Evolutionary conservation across 1,139 yeast species (phyloP).

Genomic region (Nakaseomyces nivariensis): DNA sequence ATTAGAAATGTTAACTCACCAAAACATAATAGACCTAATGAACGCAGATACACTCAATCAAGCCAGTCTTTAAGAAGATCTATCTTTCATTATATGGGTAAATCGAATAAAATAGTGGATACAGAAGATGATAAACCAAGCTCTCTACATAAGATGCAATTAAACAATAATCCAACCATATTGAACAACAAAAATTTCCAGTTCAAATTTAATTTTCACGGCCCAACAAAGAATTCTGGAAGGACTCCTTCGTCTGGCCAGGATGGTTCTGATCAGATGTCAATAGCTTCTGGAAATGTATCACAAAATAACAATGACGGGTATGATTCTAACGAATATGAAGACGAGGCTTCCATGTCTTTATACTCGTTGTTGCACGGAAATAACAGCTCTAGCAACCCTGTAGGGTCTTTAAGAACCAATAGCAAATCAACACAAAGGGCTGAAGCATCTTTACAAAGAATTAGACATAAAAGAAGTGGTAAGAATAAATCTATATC

Average conservation of each 20-base stretch:
- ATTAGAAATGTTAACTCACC: background rate
- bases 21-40: background rate
- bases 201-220: conserved; percentile 26
- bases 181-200: conserved; percentile 24
- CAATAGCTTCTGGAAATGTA: background rate
- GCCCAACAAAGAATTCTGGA: background rate
- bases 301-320: conserved; percentile 7
- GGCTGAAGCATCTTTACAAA: conserved; percentile 55
- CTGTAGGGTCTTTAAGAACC: conserved; percentile 29
- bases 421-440: conserved; percentile 45
- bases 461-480: conserved; percentile 52
- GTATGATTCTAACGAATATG: conserved; percentile 14
- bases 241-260: background rate
- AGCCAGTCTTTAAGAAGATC: conserved; percentile 18
- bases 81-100: conserved; percentile 16
- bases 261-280: background rate
- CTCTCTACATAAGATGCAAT: conserved; percentile 5
- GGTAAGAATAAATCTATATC: conserved; percentile 36
- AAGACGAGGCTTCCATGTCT: conserved; percentile 37
- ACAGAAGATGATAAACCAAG: conserved; percentile 7
- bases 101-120: conserved; percentile 4
- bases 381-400: conserved; percentile 25
- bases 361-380: conserved; percentile 33
- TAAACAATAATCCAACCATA: conserved; percentile 6
- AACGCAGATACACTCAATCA: background rate